These are phyloP conservation scores for Knoxia roxburghii DNA, from an alignment of 257 asterid genomes.

Conservation along the genomic window DNA sequence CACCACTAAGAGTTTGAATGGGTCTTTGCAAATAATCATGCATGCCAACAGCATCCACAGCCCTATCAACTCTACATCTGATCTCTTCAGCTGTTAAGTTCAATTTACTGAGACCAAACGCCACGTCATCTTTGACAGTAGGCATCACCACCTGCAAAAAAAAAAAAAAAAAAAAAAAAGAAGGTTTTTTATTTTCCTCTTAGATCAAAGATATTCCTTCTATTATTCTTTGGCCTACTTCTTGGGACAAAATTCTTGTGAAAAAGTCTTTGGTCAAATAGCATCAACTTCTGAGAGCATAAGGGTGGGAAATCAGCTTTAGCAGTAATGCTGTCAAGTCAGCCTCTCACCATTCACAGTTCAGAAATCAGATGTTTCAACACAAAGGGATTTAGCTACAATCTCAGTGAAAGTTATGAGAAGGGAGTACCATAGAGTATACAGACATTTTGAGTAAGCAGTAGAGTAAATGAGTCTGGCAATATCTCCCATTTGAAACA, in stretches of 20 bases:
- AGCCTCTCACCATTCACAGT: neutral
- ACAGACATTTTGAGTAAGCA: too few species aligned
- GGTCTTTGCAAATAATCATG: slow-evolving; percentile 75
- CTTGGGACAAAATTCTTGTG: neutral
- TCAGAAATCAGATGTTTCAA: neutral
- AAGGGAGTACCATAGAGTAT: too few species aligned
- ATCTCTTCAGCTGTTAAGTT: slow-evolving; percentile 46
- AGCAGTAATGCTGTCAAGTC: neutral
- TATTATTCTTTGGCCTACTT: neutral
- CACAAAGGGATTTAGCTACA: too few species aligned
- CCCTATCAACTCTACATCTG: slow-evolving; percentile 63
- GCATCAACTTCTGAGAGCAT: neutral
- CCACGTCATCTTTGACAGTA: slow-evolving; percentile 97
- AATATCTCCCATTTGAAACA: neutral
- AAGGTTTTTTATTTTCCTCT: neutral
- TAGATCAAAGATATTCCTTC: neutral
- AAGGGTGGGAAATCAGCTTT: neutral
- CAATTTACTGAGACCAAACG: slow-evolving; percentile 86
- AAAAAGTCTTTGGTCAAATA: neutral
- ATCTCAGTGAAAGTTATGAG: too few species aligned
- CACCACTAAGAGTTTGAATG: slow-evolving; percentile 96
- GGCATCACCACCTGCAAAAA: slow-evolving; percentile 93
- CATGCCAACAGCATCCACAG: slow-evolving; percentile 89
- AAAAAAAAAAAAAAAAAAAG: too few species aligned
- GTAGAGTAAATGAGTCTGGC: neutral